Percentiles rank a stretch among this genome's conserved stretches.
phyloP scores from a whole-genome alignment of 2,329 filamentous ascomycete genomes.

The Neofusicoccum sp. region DNA sequence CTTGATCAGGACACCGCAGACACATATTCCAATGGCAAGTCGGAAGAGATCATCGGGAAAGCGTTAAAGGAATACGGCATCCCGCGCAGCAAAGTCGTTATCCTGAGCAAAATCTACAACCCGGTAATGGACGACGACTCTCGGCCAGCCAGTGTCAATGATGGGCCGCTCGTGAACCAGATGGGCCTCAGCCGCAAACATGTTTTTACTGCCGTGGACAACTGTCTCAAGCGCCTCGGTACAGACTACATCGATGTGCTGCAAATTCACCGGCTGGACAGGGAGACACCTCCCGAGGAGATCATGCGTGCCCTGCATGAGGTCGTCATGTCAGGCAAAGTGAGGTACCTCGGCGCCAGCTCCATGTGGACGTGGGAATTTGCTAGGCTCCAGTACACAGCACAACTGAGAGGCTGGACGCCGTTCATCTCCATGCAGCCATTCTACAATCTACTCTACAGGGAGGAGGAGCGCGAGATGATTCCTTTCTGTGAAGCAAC shows the following conservation, averaged over 20 bases:
- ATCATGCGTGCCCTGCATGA: slow-evolving; percentile 65
- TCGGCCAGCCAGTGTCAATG: slow-evolving; percentile 19
- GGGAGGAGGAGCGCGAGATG: slow-evolving; percentile 43
- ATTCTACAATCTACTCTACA: not conserved
- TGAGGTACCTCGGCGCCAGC: slow-evolving; percentile 31
- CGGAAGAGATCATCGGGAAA: slow-evolving; percentile 34
- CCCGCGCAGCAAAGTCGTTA: slow-evolving; percentile 32
- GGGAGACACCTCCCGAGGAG: slow-evolving; percentile 57
- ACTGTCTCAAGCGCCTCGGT: slow-evolving; percentile 46
- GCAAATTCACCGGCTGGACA: slow-evolving; percentile 64
- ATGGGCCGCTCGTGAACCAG: slow-evolving; percentile 36
- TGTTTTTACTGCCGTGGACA: slow-evolving; percentile 44
- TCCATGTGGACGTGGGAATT: slow-evolving; percentile 52
- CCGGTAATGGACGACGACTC: slow-evolving; percentile 21
- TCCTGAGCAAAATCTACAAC: slow-evolving; percentile 33
- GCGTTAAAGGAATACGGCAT: slow-evolving; percentile 31
- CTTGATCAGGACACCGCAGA: slow-evolving; percentile 19
- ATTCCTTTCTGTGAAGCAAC: slow-evolving; percentile 24
- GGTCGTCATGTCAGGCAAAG: slow-evolving; percentile 38
- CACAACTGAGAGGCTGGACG: slow-evolving; percentile 46
- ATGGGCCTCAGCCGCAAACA: slow-evolving; percentile 41
- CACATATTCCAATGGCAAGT: slow-evolving; percentile 31
- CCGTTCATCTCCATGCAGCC: slow-evolving; percentile 50
- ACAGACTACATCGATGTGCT: slow-evolving; percentile 63
- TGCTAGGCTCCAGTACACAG: slow-evolving; percentile 47